Conservation (phyloP, 345 rosid genomes). For the Aurinia saxatilis region DNA sequence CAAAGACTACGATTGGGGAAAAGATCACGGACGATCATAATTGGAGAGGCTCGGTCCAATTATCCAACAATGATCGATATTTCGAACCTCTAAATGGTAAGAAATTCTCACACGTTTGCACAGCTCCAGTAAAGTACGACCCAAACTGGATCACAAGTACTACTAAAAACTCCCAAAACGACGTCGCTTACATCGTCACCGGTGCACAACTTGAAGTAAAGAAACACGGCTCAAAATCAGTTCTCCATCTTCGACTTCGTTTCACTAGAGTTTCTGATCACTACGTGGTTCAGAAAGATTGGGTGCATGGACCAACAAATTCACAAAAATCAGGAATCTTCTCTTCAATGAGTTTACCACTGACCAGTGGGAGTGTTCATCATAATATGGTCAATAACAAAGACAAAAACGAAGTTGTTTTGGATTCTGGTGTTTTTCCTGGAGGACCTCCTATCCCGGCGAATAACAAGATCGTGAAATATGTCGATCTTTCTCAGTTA, state of each 20-base stretch:
- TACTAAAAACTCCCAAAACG: slow-evolving; percentile 5
- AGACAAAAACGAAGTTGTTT: slow-evolving; percentile 31
- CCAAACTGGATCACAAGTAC: slow-evolving; percentile 36
- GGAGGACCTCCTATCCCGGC: slow-evolving; percentile 81
- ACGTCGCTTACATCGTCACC: slow-evolving; percentile 65
- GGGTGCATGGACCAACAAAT: slow-evolving; percentile 49
- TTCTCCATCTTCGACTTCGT: slow-evolving; percentile 68
- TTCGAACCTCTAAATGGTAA: slow-evolving; percentile 53
- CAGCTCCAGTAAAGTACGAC: slow-evolving; percentile 62
- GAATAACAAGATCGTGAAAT: slow-evolving; percentile 62
- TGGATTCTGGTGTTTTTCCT: slow-evolving; percentile 82
- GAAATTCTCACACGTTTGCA: slow-evolving; percentile 63
- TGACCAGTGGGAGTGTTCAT: slow-evolving; percentile 33
- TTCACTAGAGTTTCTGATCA: slow-evolving; percentile 54
- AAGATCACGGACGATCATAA: slow-evolving; percentile 40
- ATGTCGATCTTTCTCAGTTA: slow-evolving; percentile 61
- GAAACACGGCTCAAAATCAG: slow-evolving; percentile 52
- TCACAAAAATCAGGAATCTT: slow-evolving; percentile 69
- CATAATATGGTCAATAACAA: slow-evolving; percentile 27
- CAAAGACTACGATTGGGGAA: slow-evolving; percentile 44
- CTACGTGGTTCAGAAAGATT: slow-evolving; percentile 38
- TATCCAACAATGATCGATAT: slow-evolving; percentile 27
- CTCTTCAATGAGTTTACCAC: slow-evolving; percentile 59
- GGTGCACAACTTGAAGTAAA: slow-evolving; percentile 80
- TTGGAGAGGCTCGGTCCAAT: slow-evolving; percentile 72